Conservation (phyloP, 1,139 yeast genomes). For the Geotrichum cucujoidarum region DNA sequence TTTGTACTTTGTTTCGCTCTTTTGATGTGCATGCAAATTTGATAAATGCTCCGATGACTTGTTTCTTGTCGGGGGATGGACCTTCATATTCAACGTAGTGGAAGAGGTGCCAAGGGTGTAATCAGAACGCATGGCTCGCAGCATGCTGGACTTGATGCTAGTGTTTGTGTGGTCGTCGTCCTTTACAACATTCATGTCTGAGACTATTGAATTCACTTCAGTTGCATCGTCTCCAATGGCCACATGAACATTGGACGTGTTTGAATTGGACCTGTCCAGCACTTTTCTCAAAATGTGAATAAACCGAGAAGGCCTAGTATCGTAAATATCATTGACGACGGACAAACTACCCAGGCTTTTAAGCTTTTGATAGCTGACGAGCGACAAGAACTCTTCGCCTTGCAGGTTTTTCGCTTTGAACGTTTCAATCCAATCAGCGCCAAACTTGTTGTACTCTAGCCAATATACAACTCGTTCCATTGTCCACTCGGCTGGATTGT, state of each 20-base stretch:
- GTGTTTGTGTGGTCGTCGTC: conserved; percentile 2
- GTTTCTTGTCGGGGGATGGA: conserved; percentile 12
- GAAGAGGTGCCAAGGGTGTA: conserved; percentile 8
- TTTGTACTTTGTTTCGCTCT: no score
- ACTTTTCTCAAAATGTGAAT: conserved; percentile 50
- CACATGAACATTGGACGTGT: conserved; percentile 13
- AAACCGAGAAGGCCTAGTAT: conserved; percentile 51
- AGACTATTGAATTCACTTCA: background rate
- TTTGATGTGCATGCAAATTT: no score
- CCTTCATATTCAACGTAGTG: conserved; percentile 7
- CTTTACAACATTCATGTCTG: background rate
- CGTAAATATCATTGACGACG: conserved; percentile 40
- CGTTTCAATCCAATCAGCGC: conserved; percentile 64
- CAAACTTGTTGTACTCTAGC: conserved; percentile 64
- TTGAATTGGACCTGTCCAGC: conserved; percentile 37
- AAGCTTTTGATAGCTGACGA: conserved; percentile 62
- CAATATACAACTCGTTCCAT: conserved; percentile 59
- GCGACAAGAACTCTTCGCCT: conserved; percentile 60
- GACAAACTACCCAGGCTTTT: conserved; percentile 39
- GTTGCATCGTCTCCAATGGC: conserved; percentile 5
- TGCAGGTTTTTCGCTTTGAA: conserved; percentile 56
- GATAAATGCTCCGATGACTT: conserved; percentile 17
- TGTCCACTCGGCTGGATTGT: conserved; percentile 56
- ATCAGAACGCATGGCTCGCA: conserved; percentile 13
- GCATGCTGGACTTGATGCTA: background rate